Base-by-base conservation (phyloP, 108 stramenopile genomes). In the Nitzschia sp. region DNA sequence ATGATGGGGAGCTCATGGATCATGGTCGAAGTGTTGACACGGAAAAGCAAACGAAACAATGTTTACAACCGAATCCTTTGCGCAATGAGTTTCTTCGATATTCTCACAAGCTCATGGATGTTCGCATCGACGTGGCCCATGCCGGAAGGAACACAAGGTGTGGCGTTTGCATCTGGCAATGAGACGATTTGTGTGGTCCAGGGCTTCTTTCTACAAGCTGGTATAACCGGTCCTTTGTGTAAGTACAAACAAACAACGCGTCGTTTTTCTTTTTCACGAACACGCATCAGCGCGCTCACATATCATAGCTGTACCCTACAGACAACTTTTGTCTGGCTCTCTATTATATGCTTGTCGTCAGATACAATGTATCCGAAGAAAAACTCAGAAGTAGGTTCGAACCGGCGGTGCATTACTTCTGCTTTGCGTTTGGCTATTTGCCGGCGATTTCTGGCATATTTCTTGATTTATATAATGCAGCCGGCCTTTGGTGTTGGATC, bases 401-500 rank as follows among this genome's bases (percentile, higher is more conserved):
- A 32, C 71, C 53, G 19, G 32, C 31, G 53, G 44, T 78, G 69
- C 81, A 80, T 48, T 27, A 45, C 9, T 32, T 80, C 29, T 47
- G 79, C 8, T 30, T 82, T 31, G 16, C 57, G 4, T 25, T 77
- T 28, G 76, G 69, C 0, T 28, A 78, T 2, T 53, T 34, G 5
- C 56, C 76, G 3, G 63, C 79, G 0, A 41, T 77, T 2, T 45
- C 68, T 1, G 77, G 63, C 2, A 21, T 79, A 19, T 53, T 75
- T 16, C 35, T 83, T 22, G 68, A 50, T 27, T 29, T 83, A 19
- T 83, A 76, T 38, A 80, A 83, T 45, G 68, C 63, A 29, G 77
- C 85, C 0, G 63, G 67, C 8, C 36, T 83, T 11, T 86, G 81
- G 81, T 86, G 85, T 50, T 86, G 85, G 85, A 79, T 82, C 23